Evolutionary conservation across 2,329 filamentous ascomycete genomes (phyloP).

Genomic region (Alternaria novae-zelandiae): DNA sequence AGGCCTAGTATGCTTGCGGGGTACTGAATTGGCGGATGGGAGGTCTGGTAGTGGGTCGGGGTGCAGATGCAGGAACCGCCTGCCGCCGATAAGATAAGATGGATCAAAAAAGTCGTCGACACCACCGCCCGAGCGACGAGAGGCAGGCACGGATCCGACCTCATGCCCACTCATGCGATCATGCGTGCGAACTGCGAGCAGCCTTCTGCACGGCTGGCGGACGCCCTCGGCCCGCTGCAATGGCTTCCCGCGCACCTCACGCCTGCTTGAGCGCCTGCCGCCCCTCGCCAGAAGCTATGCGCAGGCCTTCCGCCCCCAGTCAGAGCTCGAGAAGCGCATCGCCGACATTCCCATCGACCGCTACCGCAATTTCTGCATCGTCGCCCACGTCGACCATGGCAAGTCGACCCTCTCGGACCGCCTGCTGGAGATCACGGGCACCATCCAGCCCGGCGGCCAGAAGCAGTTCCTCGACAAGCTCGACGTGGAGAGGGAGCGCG

Average conservation of each 20-base stretch:
- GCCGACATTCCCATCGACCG: conserved; percentile 77
- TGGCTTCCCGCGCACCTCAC: conserved; percentile 14
- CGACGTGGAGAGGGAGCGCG: conserved; percentile 92
- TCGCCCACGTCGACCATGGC: conserved; percentile 98
- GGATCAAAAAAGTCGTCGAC: conserved; percentile 10
- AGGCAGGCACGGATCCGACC: conserved; percentile 17
- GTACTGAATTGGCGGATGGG: neutral
- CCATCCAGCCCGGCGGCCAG: conserved; percentile 82
- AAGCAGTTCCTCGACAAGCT: conserved; percentile 97
- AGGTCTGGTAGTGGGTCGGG: conserved; percentile 20
- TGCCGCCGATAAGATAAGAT: conserved; percentile 33
- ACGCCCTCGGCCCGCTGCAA: conserved; percentile 32
- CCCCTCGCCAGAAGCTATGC: conserved; percentile 41
- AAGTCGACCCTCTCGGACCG: conserved; percentile 96
- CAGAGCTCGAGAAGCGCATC: conserved; percentile 70
- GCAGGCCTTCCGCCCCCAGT: conserved; percentile 47
- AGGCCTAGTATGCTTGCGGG: conserved; percentile 3
- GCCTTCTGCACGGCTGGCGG: conserved; percentile 48
- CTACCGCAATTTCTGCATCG: conserved; percentile 96
- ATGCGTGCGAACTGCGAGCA: conserved; percentile 55
- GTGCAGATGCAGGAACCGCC: conserved; percentile 14
- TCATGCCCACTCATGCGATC: conserved; percentile 56
- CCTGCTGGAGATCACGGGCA: conserved; percentile 90
- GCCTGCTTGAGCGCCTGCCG: conserved; percentile 38
- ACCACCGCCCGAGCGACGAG: conserved; percentile 5